These are phyloP conservation scores for Leccinum rimulosum DNA, from an alignment of 768 basidiomycete genomes.

Conservation along the genomic window DNA sequence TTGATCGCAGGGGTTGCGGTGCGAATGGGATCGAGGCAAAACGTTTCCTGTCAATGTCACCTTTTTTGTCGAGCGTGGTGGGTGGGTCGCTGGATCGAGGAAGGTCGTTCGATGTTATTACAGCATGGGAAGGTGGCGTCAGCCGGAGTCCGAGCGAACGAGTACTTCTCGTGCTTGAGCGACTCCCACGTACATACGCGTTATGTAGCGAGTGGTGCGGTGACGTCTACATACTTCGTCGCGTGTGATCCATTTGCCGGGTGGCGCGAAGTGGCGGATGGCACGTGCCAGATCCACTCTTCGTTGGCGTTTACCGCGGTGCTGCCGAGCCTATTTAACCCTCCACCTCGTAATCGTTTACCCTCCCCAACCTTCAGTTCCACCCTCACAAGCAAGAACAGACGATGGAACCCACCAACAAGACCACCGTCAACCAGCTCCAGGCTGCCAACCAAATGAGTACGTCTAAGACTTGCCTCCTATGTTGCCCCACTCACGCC, in stretches of 20 bases:
- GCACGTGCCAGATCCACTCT: constrained; percentile 13
- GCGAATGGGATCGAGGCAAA: background rate
- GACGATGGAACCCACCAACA: constrained; percentile 32
- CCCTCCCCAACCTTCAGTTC: background rate
- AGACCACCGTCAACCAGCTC: constrained; percentile 50
- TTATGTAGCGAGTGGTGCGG: background rate
- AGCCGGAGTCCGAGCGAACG: background rate
- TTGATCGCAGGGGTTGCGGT: background rate
- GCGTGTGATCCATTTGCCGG: background rate
- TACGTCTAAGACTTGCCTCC: constrained; percentile 32
- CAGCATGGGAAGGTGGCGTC: background rate
- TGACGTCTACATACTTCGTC: background rate
- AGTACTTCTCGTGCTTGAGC: background rate
- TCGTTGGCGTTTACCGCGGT: background rate
- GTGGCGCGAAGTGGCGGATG: constrained; percentile 3
- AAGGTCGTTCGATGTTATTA: background rate
- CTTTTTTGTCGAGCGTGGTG: background rate
- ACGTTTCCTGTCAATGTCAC: background rate
- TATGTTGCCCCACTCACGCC: background rate
- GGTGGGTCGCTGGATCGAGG: background rate
- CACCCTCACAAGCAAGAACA: constrained; percentile 25
- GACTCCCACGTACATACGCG: too few relatives aligned
- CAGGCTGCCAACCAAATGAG: constrained; percentile 63
- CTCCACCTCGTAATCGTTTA: background rate
- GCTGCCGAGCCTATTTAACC: constrained; percentile 17